A percentile compares a stretch with the other conserved stretches of the same genome.
Conservation (phyloP, 192 early-diverging fungal species). For the Dissophora globulifera region DNA sequence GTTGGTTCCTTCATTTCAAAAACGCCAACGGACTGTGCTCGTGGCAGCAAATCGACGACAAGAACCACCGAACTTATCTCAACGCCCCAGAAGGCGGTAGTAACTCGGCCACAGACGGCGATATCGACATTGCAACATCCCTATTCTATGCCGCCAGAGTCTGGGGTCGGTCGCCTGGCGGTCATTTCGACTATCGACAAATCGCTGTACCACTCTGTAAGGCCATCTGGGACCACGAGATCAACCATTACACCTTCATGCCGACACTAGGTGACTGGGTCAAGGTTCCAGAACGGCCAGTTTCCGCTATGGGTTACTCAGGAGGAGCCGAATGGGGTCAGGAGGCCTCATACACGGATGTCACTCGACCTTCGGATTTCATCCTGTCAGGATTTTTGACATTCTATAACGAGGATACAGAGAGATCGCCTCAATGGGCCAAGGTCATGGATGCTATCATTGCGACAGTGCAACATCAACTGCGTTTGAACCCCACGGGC, state of each 20-base stretch:
- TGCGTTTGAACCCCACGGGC: constrained; percentile 57
- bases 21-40: constrained; percentile 58
- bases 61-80: constrained; percentile 31
- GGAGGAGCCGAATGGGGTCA: constrained; percentile 51
- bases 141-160: constrained; percentile 58
- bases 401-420: constrained; percentile 62
- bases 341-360: constrained; percentile 49
- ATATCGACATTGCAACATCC: constrained; percentile 65
- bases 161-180: constrained; percentile 55
- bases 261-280: constrained; percentile 65
- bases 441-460: constrained; percentile 60
- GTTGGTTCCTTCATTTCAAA: constrained; percentile 59
- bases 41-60: constrained; percentile 63
- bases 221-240: constrained; percentile 61
- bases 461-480: constrained; percentile 46
- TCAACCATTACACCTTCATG: constrained; percentile 61
- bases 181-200: constrained; percentile 55
- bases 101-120: constrained; percentile 66
- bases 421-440: constrained; percentile 54
- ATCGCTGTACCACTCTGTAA: constrained; percentile 55
- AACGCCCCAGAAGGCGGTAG: constrained; percentile 62
- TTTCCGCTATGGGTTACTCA: constrained; percentile 10
- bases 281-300: constrained; percentile 23
- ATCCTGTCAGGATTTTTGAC: constrained; percentile 62
- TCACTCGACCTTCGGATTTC: constrained; percentile 65